Evolutionary conservation across 169 alveolate genomes (phyloP).

Genomic region (Pseudocohnilembus persalinus): DNA sequence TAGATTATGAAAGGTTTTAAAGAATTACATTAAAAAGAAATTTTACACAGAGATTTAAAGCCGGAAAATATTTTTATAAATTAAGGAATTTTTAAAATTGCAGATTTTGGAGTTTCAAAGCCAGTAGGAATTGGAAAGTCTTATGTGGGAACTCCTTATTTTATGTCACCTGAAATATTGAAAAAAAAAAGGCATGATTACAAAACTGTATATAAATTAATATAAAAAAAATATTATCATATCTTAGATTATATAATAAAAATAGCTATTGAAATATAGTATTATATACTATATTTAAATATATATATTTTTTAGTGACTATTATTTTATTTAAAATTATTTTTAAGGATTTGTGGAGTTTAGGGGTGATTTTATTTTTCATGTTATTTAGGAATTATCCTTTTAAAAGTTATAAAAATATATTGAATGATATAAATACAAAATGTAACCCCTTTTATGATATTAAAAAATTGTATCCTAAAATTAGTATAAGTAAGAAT

Average conservation of each 20-base stretch:
- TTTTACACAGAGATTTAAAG: slow-evolving; percentile 46
- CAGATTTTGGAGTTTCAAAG: slow-evolving; percentile 46
- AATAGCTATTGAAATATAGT: no score
- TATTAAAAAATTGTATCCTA: not conserved
- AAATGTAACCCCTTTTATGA: slow-evolving; percentile 6
- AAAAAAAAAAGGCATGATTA: slow-evolving; percentile 30
- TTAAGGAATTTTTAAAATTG: slow-evolving; percentile 38
- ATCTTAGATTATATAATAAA: not conserved
- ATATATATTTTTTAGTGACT: no score
- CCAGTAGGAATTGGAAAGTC: slow-evolving; percentile 1
- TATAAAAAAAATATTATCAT: no score
- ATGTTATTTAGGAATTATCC: slow-evolving; percentile 39
- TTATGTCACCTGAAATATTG: slow-evolving; percentile 52
- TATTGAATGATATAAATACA: slow-evolving; percentile 17
- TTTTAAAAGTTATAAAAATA: slow-evolving; percentile 26
- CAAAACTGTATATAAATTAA: not conserved
- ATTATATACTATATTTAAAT: no score
- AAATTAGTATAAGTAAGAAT: not conserved
- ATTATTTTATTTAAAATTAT: no score
- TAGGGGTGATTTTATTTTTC: slow-evolving; percentile 48
- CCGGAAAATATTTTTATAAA: slow-evolving; percentile 35
- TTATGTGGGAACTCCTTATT: slow-evolving; percentile 45
- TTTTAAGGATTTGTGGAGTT: slow-evolving; percentile 50
- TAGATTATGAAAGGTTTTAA: slow-evolving; percentile 31
- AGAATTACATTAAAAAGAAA: slow-evolving; percentile 22